phyloP scores from a whole-genome alignment of 345 rosid species.

The Turnera subulata region DNA sequence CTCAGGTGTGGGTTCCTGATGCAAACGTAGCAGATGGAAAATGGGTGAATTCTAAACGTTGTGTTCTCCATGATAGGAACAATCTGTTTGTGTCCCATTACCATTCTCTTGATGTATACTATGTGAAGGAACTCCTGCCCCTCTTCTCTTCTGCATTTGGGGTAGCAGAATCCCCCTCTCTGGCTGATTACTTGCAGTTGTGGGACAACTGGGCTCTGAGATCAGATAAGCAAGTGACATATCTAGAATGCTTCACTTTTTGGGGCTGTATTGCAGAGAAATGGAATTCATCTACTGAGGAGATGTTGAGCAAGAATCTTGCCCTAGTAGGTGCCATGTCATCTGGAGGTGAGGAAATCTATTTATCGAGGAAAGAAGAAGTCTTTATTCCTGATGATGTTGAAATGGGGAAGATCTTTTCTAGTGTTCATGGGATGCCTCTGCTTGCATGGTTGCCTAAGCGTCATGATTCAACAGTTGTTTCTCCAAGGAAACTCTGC shows the following conservation, averaged over 20 bases:
- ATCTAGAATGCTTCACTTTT: conserved; percentile 4
- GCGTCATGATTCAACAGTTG: background rate
- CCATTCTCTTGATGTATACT: conserved; percentile 3
- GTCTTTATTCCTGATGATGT: conserved; percentile 19
- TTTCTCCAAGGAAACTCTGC: background rate
- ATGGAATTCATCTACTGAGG: background rate
- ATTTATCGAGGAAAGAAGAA: conserved; percentile 7
- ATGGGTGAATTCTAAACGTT: conserved; percentile 7
- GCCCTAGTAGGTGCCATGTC: background rate
- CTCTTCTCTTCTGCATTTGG: background rate
- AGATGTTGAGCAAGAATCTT: background rate
- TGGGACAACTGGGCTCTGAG: conserved; percentile 3
- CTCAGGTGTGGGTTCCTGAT: conserved; percentile 6
- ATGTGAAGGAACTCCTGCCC: background rate
- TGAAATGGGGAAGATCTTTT: conserved; percentile 1
- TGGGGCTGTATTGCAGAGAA: background rate
- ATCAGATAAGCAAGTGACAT: conserved; percentile 1
- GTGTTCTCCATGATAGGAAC: conserved; percentile 1
- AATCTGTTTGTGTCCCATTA: conserved; percentile 3
- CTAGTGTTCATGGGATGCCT: background rate
- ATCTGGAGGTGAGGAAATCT: conserved; percentile 8
- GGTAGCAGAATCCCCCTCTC: background rate
- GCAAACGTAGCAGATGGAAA: background rate
- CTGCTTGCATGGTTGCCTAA: background rate
- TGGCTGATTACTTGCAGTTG: background rate